Evolutionary conservation across 78 protist species (phyloP).

Genomic region (Monosiga brevicollis): DNA sequence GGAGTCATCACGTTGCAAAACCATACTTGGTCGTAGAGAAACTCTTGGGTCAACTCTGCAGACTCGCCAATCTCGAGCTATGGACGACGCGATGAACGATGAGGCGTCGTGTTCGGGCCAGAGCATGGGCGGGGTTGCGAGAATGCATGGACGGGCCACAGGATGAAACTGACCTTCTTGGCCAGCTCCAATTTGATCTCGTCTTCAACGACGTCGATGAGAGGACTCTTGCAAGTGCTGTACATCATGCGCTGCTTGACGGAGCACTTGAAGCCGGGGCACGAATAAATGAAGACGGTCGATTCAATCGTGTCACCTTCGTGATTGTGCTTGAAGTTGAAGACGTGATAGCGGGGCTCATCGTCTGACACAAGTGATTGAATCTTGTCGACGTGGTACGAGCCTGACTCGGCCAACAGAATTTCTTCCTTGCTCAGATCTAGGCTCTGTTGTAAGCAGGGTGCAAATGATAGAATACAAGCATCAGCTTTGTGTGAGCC

Average conservation of each 20-base stretch:
- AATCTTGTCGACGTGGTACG: background rate
- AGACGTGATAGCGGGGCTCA: background rate
- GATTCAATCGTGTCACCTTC: background rate
- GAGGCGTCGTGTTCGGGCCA: background rate
- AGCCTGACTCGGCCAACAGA: background rate
- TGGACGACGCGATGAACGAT: background rate
- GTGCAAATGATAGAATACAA: background rate
- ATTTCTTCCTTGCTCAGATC: background rate
- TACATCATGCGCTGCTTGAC: constrained; percentile 14
- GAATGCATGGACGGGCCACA: background rate
- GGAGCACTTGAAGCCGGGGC: constrained; percentile 1
- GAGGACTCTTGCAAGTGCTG: background rate
- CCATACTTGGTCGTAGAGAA: background rate
- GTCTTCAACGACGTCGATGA: background rate
- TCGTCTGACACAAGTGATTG: too few species aligned
- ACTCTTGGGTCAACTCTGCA: background rate
- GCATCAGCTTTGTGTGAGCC: too few species aligned
- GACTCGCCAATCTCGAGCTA: constrained; percentile 1
- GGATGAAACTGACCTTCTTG: background rate
- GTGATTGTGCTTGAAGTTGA: background rate
- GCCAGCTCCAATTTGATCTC: background rate
- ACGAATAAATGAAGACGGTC: background rate
- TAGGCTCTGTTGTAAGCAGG: background rate
- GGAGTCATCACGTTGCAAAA: too few species aligned
- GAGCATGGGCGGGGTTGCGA: background rate